These are phyloP conservation scores for Eutrema japonicum DNA, from an alignment of 345 rosid genomes.

Conservation along the genomic window DNA sequence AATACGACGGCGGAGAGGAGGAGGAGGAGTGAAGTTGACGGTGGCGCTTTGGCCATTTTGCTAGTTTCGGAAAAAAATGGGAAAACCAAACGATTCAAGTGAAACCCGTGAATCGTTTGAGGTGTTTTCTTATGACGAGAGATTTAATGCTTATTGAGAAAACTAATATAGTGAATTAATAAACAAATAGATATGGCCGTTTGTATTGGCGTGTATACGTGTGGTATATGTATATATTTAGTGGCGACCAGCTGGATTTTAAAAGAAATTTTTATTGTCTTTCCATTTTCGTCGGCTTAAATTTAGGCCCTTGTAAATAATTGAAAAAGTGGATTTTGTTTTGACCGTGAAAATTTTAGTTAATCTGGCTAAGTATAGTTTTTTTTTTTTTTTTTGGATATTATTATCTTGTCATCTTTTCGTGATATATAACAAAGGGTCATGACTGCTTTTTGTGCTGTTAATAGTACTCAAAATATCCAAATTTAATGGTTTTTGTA, in stretches of 20 bases:
- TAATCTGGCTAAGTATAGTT: conserved; percentile 19
- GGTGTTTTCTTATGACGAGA: conserved; percentile 31
- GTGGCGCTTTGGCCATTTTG: conserved; percentile 39
- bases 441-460: background rate
- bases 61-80: background rate
- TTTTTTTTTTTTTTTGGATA: background rate
- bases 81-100: conserved; percentile 37
- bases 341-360: conserved; percentile 27
- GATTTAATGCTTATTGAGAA: background rate
- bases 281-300: conserved; percentile 28
- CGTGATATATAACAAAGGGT: background rate
- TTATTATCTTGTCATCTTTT: background rate
- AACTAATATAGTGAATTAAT: conserved; percentile 20
- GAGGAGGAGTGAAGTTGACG: conserved; percentile 35
- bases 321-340: conserved; percentile 34
- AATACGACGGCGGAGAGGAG: conserved; percentile 39
- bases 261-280: background rate
- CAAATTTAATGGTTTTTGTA: background rate
- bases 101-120: conserved; percentile 45
- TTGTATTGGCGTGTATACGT: conserved; percentile 27
- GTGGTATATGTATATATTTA: conserved; percentile 33
- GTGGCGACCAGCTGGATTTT: conserved; percentile 35
- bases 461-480: background rate
- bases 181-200: conserved; percentile 31
- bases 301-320: conserved; percentile 33